Conservation (phyloP, 192 early-diverging fungal species). For the Coemansia furcata region DNA sequence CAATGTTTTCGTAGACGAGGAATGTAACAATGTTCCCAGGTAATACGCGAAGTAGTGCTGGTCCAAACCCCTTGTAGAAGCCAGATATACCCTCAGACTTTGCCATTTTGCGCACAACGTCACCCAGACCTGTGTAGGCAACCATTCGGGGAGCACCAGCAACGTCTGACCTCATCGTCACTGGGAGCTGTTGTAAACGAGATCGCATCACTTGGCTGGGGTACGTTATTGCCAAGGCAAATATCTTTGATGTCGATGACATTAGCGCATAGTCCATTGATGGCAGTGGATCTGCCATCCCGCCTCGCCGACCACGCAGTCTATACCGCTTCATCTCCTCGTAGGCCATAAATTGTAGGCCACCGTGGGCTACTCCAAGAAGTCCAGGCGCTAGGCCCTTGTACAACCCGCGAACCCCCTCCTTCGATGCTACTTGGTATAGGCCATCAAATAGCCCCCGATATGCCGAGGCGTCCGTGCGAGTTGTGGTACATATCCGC, state of each 20-base stretch:
- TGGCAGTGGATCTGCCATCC: conserved; percentile 20
- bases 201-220: conserved; percentile 90
- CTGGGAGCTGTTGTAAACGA: conserved; percentile 71
- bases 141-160: conserved; percentile 43
- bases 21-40: conserved; percentile 96
- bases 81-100: conserved; percentile 72
- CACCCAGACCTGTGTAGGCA: conserved; percentile 70
- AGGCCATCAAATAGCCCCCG: conserved; percentile 66
- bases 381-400: conserved; percentile 83
- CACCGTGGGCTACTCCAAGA: conserved; percentile 93
- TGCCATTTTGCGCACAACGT: conserved; percentile 68
- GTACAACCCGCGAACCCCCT: conserved; percentile 75
- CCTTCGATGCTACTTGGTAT: conserved; percentile 56
- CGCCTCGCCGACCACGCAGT: conserved; percentile 14
- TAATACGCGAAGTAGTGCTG: conserved; percentile 82
- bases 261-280: conserved; percentile 76
- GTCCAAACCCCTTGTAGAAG: conserved; percentile 91
- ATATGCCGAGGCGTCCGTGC: conserved; percentile 59
- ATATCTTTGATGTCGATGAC: conserved; percentile 82
- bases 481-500: conserved; percentile 71
- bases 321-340: conserved; percentile 90
- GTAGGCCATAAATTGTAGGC: conserved; percentile 97
- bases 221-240: conserved; percentile 86
- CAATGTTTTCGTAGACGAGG: conserved; percentile 87
- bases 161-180: conserved; percentile 28